Evolutionary conservation across 495 filamentous ascomycete genomes (phyloP), one percentile per base, ranked within the genome.

Genomic region (Sabuloglossum arenarium): DNA sequence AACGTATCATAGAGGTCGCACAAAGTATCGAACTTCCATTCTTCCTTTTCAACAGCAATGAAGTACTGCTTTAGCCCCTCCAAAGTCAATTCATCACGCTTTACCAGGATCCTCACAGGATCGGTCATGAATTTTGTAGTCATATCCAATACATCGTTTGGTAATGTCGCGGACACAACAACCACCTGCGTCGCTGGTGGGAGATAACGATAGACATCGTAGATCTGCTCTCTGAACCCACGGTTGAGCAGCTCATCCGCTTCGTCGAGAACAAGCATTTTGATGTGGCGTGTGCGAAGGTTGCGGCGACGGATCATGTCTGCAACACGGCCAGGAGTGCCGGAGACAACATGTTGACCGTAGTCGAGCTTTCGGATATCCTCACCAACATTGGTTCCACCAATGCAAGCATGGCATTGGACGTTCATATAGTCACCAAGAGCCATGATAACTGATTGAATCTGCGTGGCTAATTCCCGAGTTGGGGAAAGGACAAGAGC

Each of bases 61-160:
- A 94, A 98, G 79, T 94, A 98, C 67, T 98, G 91, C 80, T 98
- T 98, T 67, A 98, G 84, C 80, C 91, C 91, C 72, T 98, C 91
- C 55, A 98, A 85, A 62, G 91, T 98, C 70, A 98, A 79, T 70
- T 98, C 91, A 68, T 88, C 93, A 77, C 91, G 90, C 84, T 98
- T 98, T 73, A 98, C 91, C 65, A 98, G 80, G 68, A 98, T 96
- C 66, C 93, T 88, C 69, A 98, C 84, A 56, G 91, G 91, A 73
- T 98, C 93, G 65, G 86, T 88, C 91, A 98, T 98, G 79, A 98
- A 98, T 77, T 98, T 98, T 70, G 91, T 97, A 63, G 91, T 97
- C 67, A 98, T 88, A 75, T 97, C 93, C 57, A 98, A 86, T 56
- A 98, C 91, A 65, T 98, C 93, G 75, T 97, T 86, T 62, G 91